A percentile compares a stretch with the other conserved stretches of the same genome.
phyloP scores from a whole-genome alignment of 2,329 filamentous ascomycete species.

The Phyllosticta citrichinensis region DNA sequence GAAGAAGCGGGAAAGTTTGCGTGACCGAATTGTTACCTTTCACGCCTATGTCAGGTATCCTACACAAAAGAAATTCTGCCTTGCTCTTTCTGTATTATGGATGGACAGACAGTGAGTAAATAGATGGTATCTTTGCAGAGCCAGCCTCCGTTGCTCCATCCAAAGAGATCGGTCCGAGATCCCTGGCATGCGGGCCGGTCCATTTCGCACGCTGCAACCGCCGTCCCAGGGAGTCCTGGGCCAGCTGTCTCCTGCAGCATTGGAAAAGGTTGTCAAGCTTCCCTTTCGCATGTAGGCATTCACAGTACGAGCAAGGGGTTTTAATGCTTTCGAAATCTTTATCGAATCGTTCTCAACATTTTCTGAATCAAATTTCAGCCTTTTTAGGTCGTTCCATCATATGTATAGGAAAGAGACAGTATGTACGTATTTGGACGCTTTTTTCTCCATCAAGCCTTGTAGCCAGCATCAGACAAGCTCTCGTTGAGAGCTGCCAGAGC shows the following conservation, averaged over 20 bases:
- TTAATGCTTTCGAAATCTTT: background rate
- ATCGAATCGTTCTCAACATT: background rate
- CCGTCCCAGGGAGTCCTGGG: background rate
- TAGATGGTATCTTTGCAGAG: background rate
- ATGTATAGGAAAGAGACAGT: background rate
- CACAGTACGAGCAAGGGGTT: no score
- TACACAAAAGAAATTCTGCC: no score
- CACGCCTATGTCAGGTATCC: no score
- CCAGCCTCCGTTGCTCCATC: background rate
- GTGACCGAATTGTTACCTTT: no score
- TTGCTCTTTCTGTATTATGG: no score
- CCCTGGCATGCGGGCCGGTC: background rate
- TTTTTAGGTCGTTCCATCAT: background rate
- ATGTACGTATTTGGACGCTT: background rate
- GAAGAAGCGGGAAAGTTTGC: no score
- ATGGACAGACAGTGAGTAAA: no score
- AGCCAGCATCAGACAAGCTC: slow-evolving; percentile 63
- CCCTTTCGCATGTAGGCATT: no score
- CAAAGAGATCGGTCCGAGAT: background rate
- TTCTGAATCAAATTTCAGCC: background rate
- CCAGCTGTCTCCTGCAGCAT: background rate
- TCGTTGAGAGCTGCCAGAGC: slow-evolving; percentile 70
- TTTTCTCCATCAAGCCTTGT: slow-evolving; percentile 28
- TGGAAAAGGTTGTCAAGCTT: no score
- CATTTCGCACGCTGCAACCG: background rate